These are phyloP conservation scores for Metschnikowia lachancei DNA, from an alignment of 805 yeast species.

Conservation along the genomic window DNA sequence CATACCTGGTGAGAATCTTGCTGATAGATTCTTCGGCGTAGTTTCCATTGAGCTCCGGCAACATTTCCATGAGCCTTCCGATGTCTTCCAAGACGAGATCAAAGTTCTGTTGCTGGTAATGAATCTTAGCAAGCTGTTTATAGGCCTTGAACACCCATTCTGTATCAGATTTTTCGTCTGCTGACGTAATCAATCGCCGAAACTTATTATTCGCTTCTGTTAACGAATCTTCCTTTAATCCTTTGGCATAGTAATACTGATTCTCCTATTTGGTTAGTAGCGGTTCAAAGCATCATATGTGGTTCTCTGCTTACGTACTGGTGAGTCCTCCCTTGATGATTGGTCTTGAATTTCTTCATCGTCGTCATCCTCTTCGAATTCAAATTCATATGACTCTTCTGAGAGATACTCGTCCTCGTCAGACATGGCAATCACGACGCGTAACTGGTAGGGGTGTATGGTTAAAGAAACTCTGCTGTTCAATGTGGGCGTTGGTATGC, in stretches of 20 bases:
- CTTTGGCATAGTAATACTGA: slow-evolving; percentile 38
- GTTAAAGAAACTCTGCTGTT: too few relatives aligned
- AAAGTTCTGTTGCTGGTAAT: slow-evolving; percentile 24
- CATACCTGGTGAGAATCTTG: slow-evolving; percentile 35
- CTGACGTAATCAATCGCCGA: slow-evolving; percentile 17
- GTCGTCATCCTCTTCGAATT: slow-evolving; percentile 29
- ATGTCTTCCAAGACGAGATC: slow-evolving; percentile 25
- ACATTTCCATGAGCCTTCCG: slow-evolving; percentile 22
- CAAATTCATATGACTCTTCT: slow-evolving; percentile 43
- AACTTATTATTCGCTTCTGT: slow-evolving; percentile 14
- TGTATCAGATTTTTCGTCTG: slow-evolving; percentile 24
- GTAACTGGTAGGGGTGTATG: not conserved
- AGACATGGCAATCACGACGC: slow-evolving; percentile 25
- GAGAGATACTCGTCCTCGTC: slow-evolving; percentile 37
- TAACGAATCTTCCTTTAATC: slow-evolving; percentile 32
- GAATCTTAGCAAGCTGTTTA: slow-evolving; percentile 42
- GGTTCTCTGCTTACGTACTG: slow-evolving; percentile 11
- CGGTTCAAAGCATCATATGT: slow-evolving; percentile 7
- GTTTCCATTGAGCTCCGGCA: slow-evolving; percentile 30
- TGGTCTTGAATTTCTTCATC: slow-evolving; percentile 30
- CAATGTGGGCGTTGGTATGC: not conserved
- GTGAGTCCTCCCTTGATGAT: slow-evolving; percentile 18
- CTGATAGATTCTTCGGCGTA: slow-evolving; percentile 41
- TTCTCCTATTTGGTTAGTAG: slow-evolving; percentile 28
- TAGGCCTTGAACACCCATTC: slow-evolving; percentile 40